Evolutionary conservation across 495 filamentous ascomycete species (phyloP).

Genomic region (Neurospora cerealis): DNA sequence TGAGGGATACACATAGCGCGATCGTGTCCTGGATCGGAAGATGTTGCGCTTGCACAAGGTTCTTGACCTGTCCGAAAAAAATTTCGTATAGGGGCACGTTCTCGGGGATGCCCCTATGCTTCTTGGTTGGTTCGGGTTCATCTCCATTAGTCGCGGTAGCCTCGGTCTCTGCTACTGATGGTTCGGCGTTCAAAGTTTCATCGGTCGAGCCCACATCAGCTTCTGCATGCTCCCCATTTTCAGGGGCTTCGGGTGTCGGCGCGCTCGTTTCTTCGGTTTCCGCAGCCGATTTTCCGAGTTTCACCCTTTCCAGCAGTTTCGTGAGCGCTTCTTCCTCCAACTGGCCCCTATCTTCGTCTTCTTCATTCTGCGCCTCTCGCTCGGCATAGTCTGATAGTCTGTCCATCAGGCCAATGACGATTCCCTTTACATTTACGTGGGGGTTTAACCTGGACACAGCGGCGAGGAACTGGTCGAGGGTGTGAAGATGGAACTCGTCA

Average conservation of each 20-base stretch:
- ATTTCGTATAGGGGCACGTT: constrained; percentile 92
- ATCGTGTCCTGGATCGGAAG: constrained; percentile 92
- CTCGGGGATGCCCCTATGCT: constrained; percentile 62
- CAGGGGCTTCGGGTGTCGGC: constrained; percentile 7
- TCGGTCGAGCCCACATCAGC: constrained; percentile 11
- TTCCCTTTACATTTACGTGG: constrained; percentile 94
- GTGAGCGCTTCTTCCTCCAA: constrained; percentile 76
- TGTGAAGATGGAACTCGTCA: constrained; percentile 95
- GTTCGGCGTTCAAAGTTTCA: constrained; percentile 12
- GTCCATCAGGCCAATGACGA: constrained; percentile 97
- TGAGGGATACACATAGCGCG: constrained; percentile 80
- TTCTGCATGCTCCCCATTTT: constrained; percentile 9
- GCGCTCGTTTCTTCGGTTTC: constrained; percentile 17
- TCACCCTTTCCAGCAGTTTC: constrained; percentile 65
- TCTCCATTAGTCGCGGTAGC: constrained; percentile 29
- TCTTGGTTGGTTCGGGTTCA: constrained; percentile 33
- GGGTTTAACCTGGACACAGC: constrained; percentile 87
- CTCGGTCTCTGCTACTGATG: constrained; percentile 34
- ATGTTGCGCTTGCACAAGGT: constrained; percentile 80
- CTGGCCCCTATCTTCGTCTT: constrained; percentile 58
- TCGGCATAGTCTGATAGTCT: constrained; percentile 86
- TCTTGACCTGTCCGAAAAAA: constrained; percentile 93
- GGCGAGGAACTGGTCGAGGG: constrained; percentile 83
- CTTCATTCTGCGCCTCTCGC: constrained; percentile 67
- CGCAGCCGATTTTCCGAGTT: constrained; percentile 51